Evolutionary conservation across 1,139 yeast species (phyloP), one percentile per base, ranked within the genome.

Genomic region (Pichia sp.): DNA sequence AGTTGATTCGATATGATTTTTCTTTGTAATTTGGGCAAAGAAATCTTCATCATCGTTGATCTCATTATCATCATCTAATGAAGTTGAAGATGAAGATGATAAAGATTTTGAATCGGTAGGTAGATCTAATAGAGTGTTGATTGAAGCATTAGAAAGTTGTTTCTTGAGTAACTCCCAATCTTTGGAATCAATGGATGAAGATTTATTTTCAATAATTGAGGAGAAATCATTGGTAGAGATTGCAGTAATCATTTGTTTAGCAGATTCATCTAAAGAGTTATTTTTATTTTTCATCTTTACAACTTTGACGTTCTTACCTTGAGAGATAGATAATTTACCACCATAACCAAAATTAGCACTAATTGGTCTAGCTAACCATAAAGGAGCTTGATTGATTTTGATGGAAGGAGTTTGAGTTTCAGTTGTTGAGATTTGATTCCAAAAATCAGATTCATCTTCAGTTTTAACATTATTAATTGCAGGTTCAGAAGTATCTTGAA

Each of bases 261-360:
- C 66, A 33, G 71, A 73, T 43, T 44, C 67, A 60, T 53, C 66
- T 53, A 59, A 61, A 43, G 45, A 60, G n/a, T 58, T 58, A 40
- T 63, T 64, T 17, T 67, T 63, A 15, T 10, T 21, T 15, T 64
- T 62, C 43, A 77, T 70, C 50, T 74, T 77, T 23, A 44, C 48
- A 10, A 52, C 45, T 20, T 54, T 51, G 32, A 54, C 44, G 7
- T 43, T 40, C 14, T 47, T 44, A 28, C 68, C 66, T 34, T 63
- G 60, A 24, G 85, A 77, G 9, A 71, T 61, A 7, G 84, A 94
- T 36, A 91, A 62, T 63, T 84, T 86, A 34, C 96, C 95, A 42
- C 98, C 98, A 64, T 88, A 91, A 0, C 96, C 98, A 68, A 93
- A 93, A 5, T 79, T 69, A 9, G 82, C 96, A 36, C 81, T 70